Percentiles rank a stretch among this genome's conserved stretches.
Evolutionary conservation across 2,329 filamentous ascomycete genomes (phyloP).

Genomic region (Xylariaceae sp.): DNA sequence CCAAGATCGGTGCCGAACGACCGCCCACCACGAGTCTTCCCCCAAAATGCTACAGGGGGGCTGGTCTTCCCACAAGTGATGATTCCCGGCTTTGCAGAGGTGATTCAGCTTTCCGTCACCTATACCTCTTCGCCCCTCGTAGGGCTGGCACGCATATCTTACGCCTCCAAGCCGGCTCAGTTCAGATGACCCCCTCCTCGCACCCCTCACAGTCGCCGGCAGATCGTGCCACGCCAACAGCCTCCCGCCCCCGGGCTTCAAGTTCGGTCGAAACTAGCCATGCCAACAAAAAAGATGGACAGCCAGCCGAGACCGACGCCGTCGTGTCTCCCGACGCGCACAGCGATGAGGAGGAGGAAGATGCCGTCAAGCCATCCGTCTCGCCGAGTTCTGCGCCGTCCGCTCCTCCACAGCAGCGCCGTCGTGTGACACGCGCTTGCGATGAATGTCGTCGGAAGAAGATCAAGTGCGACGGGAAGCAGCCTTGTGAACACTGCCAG

Average conservation of each 20-base stretch:
- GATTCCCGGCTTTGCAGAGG: slow-evolving; percentile 6
- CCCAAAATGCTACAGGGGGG: slow-evolving; percentile 16
- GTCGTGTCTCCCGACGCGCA: slow-evolving; percentile 35
- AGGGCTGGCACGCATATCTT: no score
- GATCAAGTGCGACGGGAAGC: slow-evolving; percentile 82
- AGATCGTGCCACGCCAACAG: slow-evolving; percentile 20
- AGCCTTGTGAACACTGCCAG: slow-evolving; percentile 90
- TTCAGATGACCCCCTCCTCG: slow-evolving; percentile 27
- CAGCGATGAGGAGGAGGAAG: slow-evolving; percentile 26
- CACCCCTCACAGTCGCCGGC: slow-evolving; percentile 25
- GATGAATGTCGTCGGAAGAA: slow-evolving; percentile 74
- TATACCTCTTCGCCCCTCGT: slow-evolving; percentile 8
- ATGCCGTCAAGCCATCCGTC: slow-evolving; percentile 18
- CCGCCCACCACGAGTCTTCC: not conserved
- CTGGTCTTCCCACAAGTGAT: slow-evolving; percentile 11
- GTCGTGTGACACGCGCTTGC: slow-evolving; percentile 74
- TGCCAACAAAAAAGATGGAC: slow-evolving; percentile 38
- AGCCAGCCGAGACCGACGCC: slow-evolving; percentile 15
- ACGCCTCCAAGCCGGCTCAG: slow-evolving; percentile 6
- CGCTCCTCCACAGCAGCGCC: slow-evolving; percentile 66
- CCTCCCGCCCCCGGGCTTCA: slow-evolving; percentile 26
- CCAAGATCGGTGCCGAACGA: no score
- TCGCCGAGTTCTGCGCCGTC: slow-evolving; percentile 34
- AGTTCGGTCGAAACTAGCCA: slow-evolving; percentile 32
- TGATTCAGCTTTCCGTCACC: slow-evolving; percentile 6